Conservation (phyloP, 1,284 basidiomycete species). For the Tilletia caries region DNA sequence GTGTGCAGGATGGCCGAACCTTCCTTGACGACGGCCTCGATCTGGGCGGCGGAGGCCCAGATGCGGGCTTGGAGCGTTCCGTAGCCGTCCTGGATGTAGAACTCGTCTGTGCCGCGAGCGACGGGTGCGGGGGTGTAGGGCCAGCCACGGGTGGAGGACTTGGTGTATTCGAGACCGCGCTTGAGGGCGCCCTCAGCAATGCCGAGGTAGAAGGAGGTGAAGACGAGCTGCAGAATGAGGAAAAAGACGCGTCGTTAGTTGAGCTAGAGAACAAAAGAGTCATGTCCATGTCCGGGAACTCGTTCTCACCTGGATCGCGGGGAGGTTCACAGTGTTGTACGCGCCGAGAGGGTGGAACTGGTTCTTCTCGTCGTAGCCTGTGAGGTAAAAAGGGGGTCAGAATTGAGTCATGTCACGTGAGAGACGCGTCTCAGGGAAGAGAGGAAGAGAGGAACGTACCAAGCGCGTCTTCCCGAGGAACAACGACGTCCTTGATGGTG, state of each 20-base stretch:
- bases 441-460: constrained; percentile 21
- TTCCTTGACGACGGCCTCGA: constrained; percentile 38
- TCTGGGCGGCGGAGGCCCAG: constrained; percentile 49
- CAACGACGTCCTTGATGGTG: constrained; percentile 42
- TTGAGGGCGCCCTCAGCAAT: constrained; percentile 51
- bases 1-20: constrained; percentile 36
- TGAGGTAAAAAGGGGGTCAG: background rate
- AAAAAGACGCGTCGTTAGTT: constrained; percentile 6
- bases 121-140: constrained; percentile 44
- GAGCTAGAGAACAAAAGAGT: background rate
- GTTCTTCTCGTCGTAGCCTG: constrained; percentile 28
- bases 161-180: constrained; percentile 45
- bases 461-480: constrained; percentile 44
- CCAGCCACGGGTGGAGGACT: constrained; percentile 51
- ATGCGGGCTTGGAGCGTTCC: constrained; percentile 50
- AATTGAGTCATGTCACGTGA: too few species aligned
- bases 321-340: constrained; percentile 52
- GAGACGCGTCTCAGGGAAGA: background rate
- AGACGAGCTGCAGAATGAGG: constrained; percentile 29
- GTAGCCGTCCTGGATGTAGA: constrained; percentile 52
- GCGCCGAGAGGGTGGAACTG: constrained; percentile 44
- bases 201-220: constrained; percentile 53
- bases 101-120: constrained; percentile 43
- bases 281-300: background rate
- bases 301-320: constrained; percentile 41